Evolutionary conservation across 2,329 filamentous ascomycete genomes (phyloP).

Genomic region (Ceratocystis eucalypticola): DNA sequence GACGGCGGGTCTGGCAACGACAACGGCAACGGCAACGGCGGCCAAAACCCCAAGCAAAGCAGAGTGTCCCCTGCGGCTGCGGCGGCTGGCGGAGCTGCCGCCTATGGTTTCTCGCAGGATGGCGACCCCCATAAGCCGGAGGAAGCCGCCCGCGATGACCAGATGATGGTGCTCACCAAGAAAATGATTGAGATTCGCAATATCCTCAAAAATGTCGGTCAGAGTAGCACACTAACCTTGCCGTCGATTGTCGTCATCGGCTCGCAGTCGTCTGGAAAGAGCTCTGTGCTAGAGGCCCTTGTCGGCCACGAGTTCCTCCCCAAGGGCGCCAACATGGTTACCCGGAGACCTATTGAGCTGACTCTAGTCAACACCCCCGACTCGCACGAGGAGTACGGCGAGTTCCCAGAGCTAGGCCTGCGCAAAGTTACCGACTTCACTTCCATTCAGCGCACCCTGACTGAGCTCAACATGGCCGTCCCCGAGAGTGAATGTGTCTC

Average conservation of each 20-base stretch:
- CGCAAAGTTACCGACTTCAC: slow-evolving; percentile 85
- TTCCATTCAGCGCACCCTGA: slow-evolving; percentile 83
- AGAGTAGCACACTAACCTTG: slow-evolving; percentile 74
- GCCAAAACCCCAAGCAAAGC: slow-evolving; percentile 44
- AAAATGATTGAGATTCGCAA: slow-evolving; percentile 99
- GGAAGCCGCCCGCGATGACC: slow-evolving; percentile 71
- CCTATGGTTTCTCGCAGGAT: slow-evolving; percentile 55
- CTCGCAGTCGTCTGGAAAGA: slow-evolving; percentile 96
- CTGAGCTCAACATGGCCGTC: slow-evolving; percentile 87
- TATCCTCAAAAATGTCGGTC: slow-evolving; percentile 79
- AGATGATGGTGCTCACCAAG: slow-evolving; percentile 98
- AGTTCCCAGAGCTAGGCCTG: slow-evolving; percentile 84
- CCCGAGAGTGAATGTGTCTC: slow-evolving; percentile 84
- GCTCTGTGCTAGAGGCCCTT: slow-evolving; percentile 89
- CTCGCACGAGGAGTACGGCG: slow-evolving; percentile 76
- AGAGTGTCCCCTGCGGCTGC: slow-evolving; percentile 47
- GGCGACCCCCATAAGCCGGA: slow-evolving; percentile 52
- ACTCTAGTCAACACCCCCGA: slow-evolving; percentile 92
- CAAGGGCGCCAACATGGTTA: slow-evolving; percentile 99
- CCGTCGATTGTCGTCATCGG: slow-evolving; percentile 99
- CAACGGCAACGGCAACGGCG: slow-evolving; percentile 35
- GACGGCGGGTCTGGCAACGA: slow-evolving; percentile 38
- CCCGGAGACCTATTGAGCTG: slow-evolving; percentile 83
- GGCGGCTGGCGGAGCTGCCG: slow-evolving; percentile 59
- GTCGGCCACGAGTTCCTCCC: slow-evolving; percentile 96